Base-by-base conservation (phyloP, 2,329 filamentous ascomycete genomes). In the Diaporthe nobilis region DNA sequence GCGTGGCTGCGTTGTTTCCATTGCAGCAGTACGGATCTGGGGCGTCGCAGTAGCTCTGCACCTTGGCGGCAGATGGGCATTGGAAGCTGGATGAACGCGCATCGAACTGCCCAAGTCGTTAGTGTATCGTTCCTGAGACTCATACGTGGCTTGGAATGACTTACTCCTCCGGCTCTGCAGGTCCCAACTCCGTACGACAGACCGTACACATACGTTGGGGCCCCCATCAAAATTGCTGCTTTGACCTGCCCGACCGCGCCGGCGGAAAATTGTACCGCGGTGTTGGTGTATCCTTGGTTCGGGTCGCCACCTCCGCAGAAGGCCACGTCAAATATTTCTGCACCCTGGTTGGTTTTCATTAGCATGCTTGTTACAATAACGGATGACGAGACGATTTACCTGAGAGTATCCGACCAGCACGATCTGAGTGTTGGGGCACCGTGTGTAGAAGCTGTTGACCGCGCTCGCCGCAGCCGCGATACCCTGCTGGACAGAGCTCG, bases 1-100 rank as follows among this genome's bases (percentile, higher is more conserved):
- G 92, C 9, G 88, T 86, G 79, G 89, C 88, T 37, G 87, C 85
- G 76, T 93, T 86, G 79, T 87, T 91, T 67, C 92, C 92, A 57
- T 88, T 91, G 83, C 91, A 93, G 87, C 92, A 93, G 84, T 92
- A 93, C 0, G 91, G 91, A 77, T 93, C 92, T 4, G 88, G 80
- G 6, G 88, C 84, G 79, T 94, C 92, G 82, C 92, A 93, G 86
- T 93, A 93, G 6, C 90, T 91, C 83, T 92, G 85, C 78, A 93
- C 90, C 10, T 83, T 80, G 77, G 82, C 86, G 31, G 85, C 86
- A 13, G 90, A 87, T 1, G 86, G 83, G 84, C 91, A 93, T 60
- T 83, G 83, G 82, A 91, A 93, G 37, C 90, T 90, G 6, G 85
- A 79, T 0, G 90, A 87, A 6, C 91, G 89, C 44, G 90, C 88